Evolutionary conservation across 371 early-diverging fungal genomes (phyloP), one percentile per base, ranked within the genome.

Genomic region (Nematocida parisii): DNA sequence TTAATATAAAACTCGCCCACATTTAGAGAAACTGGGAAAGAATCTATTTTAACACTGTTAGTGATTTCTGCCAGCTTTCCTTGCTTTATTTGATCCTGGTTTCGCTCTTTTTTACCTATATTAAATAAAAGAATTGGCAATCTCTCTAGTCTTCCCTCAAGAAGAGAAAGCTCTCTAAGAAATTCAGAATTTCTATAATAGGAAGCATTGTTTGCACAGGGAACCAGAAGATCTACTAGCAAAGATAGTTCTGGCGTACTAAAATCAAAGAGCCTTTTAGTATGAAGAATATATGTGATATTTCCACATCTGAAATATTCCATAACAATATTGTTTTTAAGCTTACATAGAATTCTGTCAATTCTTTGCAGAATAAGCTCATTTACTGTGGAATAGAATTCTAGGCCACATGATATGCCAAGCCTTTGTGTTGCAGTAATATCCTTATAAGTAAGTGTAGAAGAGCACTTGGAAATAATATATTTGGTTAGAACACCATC

Each of bases 401-500:
- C 95, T 75, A 98, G 90, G 81, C 99, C 98, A 82, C 94, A 92
- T 83, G 96, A 93, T 61, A 97, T 87, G 82, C 99, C 99, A 85
- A 92, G 92, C 13, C 93, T 90, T 86, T 97, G 96, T 72, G 92
- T 92, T 88, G 94, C 96, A 86, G 92, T 91, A 88, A 98, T 98
- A 84, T 99, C 98, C 90, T 98, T 99, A 90, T 96, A 99, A 73
- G 90, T 92, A 72, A 99, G 87, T 5, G 91, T 93, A 60, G 94
- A 92, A 88, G 95, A 95, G 89, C 95, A 95, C 89, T 97, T 95
- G 73, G 94, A 93, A 0, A 96, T 93, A 89, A 98, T 95, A 87
- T 98, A 98, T 84, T 97, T 95, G 22, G 95, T 96, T 86, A 99
- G 89, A 84, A 94, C 95, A 89, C 95, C 95, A 88, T 97, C 97